Evolutionary conservation across 176 grass and related monocot species (phyloP).

Genomic region (Luzula sylvatica): DNA sequence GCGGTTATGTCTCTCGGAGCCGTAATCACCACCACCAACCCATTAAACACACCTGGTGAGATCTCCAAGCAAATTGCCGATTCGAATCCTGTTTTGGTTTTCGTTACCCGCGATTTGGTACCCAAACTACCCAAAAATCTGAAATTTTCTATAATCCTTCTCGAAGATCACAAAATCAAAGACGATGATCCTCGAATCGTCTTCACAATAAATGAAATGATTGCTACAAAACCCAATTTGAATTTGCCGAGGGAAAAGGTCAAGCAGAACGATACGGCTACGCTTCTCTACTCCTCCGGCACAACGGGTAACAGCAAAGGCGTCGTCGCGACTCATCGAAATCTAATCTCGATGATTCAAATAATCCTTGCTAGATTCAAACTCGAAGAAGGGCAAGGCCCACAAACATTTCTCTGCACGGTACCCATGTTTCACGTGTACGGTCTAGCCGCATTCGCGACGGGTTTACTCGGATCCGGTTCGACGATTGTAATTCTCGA

Average conservation of each 20-base stretch:
- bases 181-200: constrained; percentile 39
- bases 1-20: constrained; percentile 74
- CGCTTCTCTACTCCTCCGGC: constrained; percentile 92
- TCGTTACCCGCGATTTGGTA: constrained; percentile 62
- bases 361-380: constrained; percentile 78
- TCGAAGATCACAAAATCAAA: constrained; percentile 20
- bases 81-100: constrained; percentile 62
- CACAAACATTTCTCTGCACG: constrained; percentile 75
- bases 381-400: constrained; percentile 38
- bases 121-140: constrained; percentile 37
- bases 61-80: constrained; percentile 78
- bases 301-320: constrained; percentile 90
- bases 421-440: constrained; percentile 98
- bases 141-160: constrained; percentile 47
- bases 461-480: constrained; percentile 76
- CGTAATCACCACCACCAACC: constrained; percentile 81
- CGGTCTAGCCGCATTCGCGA: constrained; percentile 85
- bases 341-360: constrained; percentile 89
- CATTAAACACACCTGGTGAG: constrained; percentile 69
- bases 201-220: constrained; percentile 61
- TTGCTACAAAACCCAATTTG: constrained; percentile 31
- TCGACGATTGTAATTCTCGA: constrained; percentile 79
- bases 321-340: constrained; percentile 83
- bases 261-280: constrained; percentile 71
- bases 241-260: constrained; percentile 26